These are phyloP conservation scores for Rhododendron ovatum DNA, from an alignment of 148 eudicot species.

Conservation along the genomic window DNA sequence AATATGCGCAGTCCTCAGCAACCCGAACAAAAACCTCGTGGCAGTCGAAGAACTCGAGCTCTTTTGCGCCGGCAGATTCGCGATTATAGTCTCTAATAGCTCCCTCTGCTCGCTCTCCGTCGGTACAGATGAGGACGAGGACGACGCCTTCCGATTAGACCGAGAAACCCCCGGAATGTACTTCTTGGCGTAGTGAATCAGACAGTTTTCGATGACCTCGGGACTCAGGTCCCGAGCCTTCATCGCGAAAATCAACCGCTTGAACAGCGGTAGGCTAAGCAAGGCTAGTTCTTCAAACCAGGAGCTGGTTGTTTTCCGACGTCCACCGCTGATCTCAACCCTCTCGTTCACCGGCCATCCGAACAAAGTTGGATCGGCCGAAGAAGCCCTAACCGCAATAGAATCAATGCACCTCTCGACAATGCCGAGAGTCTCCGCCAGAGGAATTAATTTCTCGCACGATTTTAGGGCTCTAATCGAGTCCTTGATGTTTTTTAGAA, in stretches of 20 bases:
- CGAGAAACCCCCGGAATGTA: slow-evolving; percentile 75
- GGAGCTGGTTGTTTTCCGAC: slow-evolving; percentile 12
- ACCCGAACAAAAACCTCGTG: slow-evolving; percentile 55
- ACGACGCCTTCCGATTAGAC: slow-evolving; percentile 40
- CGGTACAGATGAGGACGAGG: slow-evolving; percentile 44
- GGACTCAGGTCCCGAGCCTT: slow-evolving; percentile 41
- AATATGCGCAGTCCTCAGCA: slow-evolving; percentile 72
- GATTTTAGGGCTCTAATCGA: slow-evolving; percentile 59
- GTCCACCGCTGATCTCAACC: neutral
- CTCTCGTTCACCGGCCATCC: slow-evolving; percentile 82
- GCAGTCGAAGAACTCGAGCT: slow-evolving; percentile 33
- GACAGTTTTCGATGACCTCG: slow-evolving; percentile 66
- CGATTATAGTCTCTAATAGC: slow-evolving; percentile 50
- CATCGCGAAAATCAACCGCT: slow-evolving; percentile 55
- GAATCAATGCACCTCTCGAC: slow-evolving; percentile 63
- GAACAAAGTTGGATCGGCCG: slow-evolving; percentile 65
- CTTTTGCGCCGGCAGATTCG: slow-evolving; percentile 45
- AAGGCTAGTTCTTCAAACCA: slow-evolving; percentile 76
- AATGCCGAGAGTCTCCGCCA: slow-evolving; percentile 71
- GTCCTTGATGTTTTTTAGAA: slow-evolving; percentile 46
- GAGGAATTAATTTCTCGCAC: slow-evolving; percentile 48
- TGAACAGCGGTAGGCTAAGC: slow-evolving; percentile 46
- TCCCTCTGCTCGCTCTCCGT: slow-evolving; percentile 77
- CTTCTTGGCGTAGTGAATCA: slow-evolving; percentile 55
- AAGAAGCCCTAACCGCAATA: slow-evolving; percentile 47